phyloP scores from a whole-genome alignment of 345 rosid genomes.

The Psidium friedrichsthalianum region DNA sequence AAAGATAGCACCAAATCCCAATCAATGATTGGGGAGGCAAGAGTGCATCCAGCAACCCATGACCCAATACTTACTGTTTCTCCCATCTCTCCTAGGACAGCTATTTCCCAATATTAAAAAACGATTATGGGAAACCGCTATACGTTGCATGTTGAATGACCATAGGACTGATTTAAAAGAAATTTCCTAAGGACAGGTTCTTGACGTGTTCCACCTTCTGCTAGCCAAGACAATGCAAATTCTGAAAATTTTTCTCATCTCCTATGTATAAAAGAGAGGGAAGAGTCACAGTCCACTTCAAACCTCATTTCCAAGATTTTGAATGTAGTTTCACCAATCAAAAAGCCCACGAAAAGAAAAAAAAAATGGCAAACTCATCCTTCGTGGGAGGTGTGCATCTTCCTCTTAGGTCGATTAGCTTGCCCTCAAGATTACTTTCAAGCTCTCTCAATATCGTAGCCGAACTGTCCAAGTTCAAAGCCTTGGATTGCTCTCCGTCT shows the following conservation, averaged over 20 bases:
- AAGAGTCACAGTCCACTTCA: background rate
- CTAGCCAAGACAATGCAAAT: constrained; percentile 12
- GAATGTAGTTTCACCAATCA: background rate
- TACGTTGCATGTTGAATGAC: constrained; percentile 6
- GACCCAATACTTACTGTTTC: background rate
- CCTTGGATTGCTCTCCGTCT: background rate
- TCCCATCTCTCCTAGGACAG: no score
- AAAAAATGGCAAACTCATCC: constrained; percentile 5
- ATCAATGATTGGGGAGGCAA: constrained; percentile 28
- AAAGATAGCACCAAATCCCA: background rate
- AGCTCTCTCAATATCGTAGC: constrained; percentile 10
- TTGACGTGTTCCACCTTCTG: constrained; percentile 1
- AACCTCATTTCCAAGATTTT: background rate
- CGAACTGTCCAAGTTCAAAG: constrained; percentile 12
- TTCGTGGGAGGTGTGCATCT: constrained; percentile 8
- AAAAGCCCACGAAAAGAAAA: background rate
- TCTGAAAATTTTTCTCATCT: background rate
- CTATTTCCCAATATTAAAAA: background rate
- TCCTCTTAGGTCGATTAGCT: constrained; percentile 34
- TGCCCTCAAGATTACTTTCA: constrained; percentile 29
- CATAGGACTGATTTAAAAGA: background rate
- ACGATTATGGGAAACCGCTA: background rate
- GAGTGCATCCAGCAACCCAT: constrained; percentile 1
- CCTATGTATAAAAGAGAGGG: background rate
- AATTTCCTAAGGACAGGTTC: background rate